These are phyloP conservation scores for Microsporum audouinii DNA, from an alignment of 2,329 filamentous ascomycete genomes.

Conservation along the genomic window DNA sequence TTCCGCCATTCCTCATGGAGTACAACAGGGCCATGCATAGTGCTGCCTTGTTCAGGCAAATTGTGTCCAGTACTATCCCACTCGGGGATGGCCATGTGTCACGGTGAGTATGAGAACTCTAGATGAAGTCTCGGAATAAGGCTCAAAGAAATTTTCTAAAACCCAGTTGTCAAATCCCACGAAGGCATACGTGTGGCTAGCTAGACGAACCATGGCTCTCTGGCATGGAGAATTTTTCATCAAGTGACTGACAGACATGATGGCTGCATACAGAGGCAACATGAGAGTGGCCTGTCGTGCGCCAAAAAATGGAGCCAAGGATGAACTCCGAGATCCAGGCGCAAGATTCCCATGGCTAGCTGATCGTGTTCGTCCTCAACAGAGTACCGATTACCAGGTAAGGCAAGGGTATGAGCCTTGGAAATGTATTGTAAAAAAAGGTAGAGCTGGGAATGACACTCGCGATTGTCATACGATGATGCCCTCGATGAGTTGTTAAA, in stretches of 20 bases:
- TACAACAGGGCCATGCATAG: background rate
- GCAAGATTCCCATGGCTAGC: background rate
- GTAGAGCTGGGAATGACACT: background rate
- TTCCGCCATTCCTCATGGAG: background rate
- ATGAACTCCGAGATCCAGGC: background rate
- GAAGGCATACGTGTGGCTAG: background rate
- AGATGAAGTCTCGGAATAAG: background rate
- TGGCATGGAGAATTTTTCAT: background rate
- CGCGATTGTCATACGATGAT: constrained; percentile 5
- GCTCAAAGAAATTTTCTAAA: background rate
- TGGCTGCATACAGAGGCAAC: background rate
- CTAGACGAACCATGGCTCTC: background rate
- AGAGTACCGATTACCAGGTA: background rate
- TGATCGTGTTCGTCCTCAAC: background rate
- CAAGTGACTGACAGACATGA: background rate
- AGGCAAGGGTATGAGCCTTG: background rate
- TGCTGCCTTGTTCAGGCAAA: too few species aligned
- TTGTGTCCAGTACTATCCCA: background rate
- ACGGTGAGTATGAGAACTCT: background rate
- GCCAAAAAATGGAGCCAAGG: background rate
- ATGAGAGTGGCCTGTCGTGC: background rate
- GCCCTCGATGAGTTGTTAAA: constrained; percentile 5
- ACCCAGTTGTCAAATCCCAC: background rate
- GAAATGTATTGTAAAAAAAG: background rate
- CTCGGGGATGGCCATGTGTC: constrained; percentile 1